These are phyloP conservation scores for Quambalaria eucalypti DNA, from an alignment of 1,284 basidiomycete genomes.

Conservation along the genomic window DNA sequence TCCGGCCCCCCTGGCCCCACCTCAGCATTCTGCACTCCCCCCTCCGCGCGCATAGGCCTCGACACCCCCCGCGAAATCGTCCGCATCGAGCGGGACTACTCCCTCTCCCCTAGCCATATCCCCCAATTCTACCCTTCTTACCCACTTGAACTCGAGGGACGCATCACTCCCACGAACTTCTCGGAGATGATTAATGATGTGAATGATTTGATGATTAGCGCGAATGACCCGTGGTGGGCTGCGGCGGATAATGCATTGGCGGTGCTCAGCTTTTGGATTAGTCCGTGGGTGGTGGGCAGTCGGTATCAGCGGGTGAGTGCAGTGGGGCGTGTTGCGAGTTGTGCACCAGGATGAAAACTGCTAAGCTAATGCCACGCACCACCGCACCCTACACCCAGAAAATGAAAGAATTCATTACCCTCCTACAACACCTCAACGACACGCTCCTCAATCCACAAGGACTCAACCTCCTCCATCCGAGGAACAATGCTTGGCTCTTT, in stretches of 20 bases:
- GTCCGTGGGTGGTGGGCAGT: slow-evolving; percentile 54
- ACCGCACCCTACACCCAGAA: neutral
- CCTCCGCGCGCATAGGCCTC: no score
- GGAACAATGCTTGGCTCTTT: slow-evolving; percentile 68
- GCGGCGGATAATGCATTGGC: slow-evolving; percentile 26
- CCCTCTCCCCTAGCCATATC: slow-evolving; percentile 59
- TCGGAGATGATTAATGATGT: slow-evolving; percentile 31
- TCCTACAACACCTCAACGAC: slow-evolving; percentile 31
- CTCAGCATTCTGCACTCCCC: no score
- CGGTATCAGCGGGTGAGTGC: slow-evolving; percentile 65
- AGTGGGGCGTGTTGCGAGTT: neutral
- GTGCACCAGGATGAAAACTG: no score
- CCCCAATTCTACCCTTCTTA: slow-evolving; percentile 67
- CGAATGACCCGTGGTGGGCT: slow-evolving; percentile 14
- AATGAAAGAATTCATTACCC: slow-evolving; percentile 28
- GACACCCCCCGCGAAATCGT: no score
- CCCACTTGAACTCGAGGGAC: slow-evolving; percentile 70
- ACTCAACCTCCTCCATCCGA: slow-evolving; percentile 70
- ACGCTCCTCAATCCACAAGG: slow-evolving; percentile 68
- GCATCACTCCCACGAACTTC: slow-evolving; percentile 44
- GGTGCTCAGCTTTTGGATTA: slow-evolving; percentile 41
- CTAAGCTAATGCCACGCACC: no score
- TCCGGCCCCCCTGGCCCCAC: no score
- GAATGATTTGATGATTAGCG: slow-evolving; percentile 21
- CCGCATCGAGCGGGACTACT: slow-evolving; percentile 75